Conservation (phyloP, 176 grass and related monocot species). For the Rhynchospora tenuis region DNA sequence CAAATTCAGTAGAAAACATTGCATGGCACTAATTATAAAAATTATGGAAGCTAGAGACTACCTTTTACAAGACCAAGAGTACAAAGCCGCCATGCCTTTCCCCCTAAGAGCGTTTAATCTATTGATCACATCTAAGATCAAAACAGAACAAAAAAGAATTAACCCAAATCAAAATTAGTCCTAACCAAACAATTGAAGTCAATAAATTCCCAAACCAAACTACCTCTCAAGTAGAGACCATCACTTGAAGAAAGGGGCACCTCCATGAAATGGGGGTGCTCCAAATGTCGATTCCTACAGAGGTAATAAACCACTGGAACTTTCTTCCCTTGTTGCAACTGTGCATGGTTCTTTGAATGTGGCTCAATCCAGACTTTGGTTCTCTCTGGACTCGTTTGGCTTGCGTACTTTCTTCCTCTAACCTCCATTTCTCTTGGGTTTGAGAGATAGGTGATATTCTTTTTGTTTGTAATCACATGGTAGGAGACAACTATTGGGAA, state of each 20-base stretch:
- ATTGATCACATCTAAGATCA: slow-evolving; percentile 69
- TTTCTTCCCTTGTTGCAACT: slow-evolving; percentile 43
- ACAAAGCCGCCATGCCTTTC: slow-evolving; percentile 77
- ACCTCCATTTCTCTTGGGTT: slow-evolving; percentile 29
- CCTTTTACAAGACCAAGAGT: slow-evolving; percentile 99
- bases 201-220: background rate
- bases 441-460: background rate
- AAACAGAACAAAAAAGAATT: slow-evolving; percentile 24
- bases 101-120: slow-evolving; percentile 83
- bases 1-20: background rate
- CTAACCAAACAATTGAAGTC: background rate
- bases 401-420: slow-evolving; percentile 26
- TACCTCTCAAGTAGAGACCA: slow-evolving; percentile 90
- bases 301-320: slow-evolving; percentile 96
- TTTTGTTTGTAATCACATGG: background rate
- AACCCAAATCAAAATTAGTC: background rate
- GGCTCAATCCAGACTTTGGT: slow-evolving; percentile 86
- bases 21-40: background rate
- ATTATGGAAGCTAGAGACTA: background rate
- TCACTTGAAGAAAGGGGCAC: slow-evolving; percentile 69
- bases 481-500: background rate
- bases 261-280: slow-evolving; percentile 99
- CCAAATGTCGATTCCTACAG: slow-evolving; percentile 73
- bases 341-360: slow-evolving; percentile 56
- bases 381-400: slow-evolving; percentile 55